Evolutionary conservation across 1,139 yeast genomes (phyloP), one percentile per base, ranked within the genome.

Genomic region (Insectozyma bohioensis): DNA sequence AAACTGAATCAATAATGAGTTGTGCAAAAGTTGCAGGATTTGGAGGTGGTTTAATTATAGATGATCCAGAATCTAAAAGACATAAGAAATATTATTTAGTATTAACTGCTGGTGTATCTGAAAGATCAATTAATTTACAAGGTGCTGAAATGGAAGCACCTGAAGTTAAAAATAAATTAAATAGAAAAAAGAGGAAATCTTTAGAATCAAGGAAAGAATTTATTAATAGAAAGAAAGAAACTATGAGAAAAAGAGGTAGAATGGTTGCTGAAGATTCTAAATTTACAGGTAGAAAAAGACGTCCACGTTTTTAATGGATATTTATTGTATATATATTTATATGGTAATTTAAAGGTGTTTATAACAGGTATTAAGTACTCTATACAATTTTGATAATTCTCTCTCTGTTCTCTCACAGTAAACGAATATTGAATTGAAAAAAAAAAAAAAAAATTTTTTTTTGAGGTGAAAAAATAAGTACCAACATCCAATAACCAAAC

Each of bases 21-120:
- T 87, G 95, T 12, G 97, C 98, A 4, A 90, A 88, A 56, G 81
- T 85, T 5, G 85, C 97, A 0, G 99, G 99, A 2, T 92, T 92
- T 57, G 94, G 88, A 34, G 97, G 98, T 50, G 99, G 99, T 42
- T 68, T 92, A 43, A 85, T 94, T 12, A 75, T 92, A 30, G 98
- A 94, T 58, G 94, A 88, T 43, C 95, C 96, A 4, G 97, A 90
- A 49, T 80, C 92, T 28, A 88, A 86, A 56, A 85, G 86, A 60
- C 86, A 92, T 54, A 87, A 83, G 58, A 92, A 92, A 60, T 86
- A 84, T 58, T 92, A 92, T 55, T 64, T 92, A 42, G 97, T 92
- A 13, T 67, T 92, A 43, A 85, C 92, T 33, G 95, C 97, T 0
- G 97, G 98, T 37, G 69, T 78, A 28, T 71, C 87, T 24, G 83